phyloP scores from a whole-genome alignment of 768 basidiomycete genomes.

The Nevesoporus exiguus region DNA sequence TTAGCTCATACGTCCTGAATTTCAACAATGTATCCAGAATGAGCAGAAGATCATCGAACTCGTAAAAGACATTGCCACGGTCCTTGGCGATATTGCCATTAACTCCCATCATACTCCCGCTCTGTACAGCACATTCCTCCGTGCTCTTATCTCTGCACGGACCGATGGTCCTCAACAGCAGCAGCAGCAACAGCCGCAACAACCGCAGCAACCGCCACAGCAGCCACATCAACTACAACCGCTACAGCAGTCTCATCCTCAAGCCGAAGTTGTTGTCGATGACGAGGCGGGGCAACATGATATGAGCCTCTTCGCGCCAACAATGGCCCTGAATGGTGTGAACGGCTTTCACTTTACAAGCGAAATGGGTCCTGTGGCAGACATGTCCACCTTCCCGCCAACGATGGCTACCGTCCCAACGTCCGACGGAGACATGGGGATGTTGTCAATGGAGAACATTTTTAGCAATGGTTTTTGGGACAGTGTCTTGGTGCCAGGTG shows the following conservation, averaged over 20 bases:
- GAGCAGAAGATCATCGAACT: slow-evolving; percentile 68
- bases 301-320: slow-evolving; percentile 27
- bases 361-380: slow-evolving; percentile 82
- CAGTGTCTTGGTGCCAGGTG: slow-evolving; percentile 81
- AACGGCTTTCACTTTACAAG: slow-evolving; percentile 69
- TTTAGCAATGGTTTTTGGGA: slow-evolving; percentile 84
- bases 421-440: slow-evolving; percentile 39
- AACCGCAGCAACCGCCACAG: slow-evolving; percentile 8
- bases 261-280: slow-evolving; percentile 16
- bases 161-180: slow-evolving; percentile 31
- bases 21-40: slow-evolving; percentile 69
- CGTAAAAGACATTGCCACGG: slow-evolving; percentile 78
- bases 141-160: slow-evolving; percentile 63
- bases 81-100: slow-evolving; percentile 73
- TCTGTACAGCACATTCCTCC: slow-evolving; percentile 81
- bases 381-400: slow-evolving; percentile 85
- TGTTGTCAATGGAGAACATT: slow-evolving; percentile 80
- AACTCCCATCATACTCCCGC: slow-evolving; percentile 86
- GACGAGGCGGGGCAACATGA: slow-evolving; percentile 25
- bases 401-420: slow-evolving; percentile 63
- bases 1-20: slow-evolving; percentile 81
- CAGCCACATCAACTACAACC: slow-evolving; percentile 17
- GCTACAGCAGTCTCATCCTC: slow-evolving; percentile 17
- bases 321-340: slow-evolving; percentile 18
- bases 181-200: slow-evolving; percentile 11